Evolutionary conservation across 1,284 basidiomycete species (phyloP).

Genomic region (Microbotryum saponariae): DNA sequence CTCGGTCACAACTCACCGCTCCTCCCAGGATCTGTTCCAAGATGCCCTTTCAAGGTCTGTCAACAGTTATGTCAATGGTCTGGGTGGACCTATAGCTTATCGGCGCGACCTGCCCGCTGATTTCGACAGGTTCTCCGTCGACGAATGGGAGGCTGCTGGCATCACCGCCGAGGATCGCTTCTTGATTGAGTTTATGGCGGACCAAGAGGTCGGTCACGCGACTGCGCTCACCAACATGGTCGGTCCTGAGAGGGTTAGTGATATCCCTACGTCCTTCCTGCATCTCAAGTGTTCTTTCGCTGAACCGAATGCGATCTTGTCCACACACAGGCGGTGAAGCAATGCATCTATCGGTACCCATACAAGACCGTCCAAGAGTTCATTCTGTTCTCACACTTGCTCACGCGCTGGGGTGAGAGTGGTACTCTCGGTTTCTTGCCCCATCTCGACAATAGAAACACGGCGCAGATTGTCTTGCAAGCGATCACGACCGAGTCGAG

Average conservation of each 20-base stretch:
- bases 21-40: slow-evolving; percentile 57
- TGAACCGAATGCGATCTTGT: slow-evolving; percentile 47
- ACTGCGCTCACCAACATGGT: slow-evolving; percentile 50
- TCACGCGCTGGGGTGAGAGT: slow-evolving; percentile 55
- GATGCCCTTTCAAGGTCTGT: slow-evolving; percentile 51
- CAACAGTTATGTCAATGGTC: background rate
- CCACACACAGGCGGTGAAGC: no score
- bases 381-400: slow-evolving; percentile 56
- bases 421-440: slow-evolving; percentile 55
- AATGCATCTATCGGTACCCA: slow-evolving; percentile 50
- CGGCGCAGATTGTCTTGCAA: slow-evolving; percentile 54
- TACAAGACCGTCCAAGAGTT: slow-evolving; percentile 56
- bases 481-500: slow-evolving; percentile 58
- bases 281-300: no score
- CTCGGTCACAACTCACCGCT: slow-evolving; percentile 53
- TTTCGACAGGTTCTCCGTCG: slow-evolving; percentile 44
- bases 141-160: slow-evolving; percentile 42
- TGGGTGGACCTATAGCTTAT: no score
- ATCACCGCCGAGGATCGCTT: slow-evolving; percentile 51
- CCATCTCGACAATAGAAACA: slow-evolving; percentile 54
- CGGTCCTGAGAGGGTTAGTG: slow-evolving; percentile 34
- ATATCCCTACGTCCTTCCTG: slow-evolving; percentile 27
- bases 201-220: slow-evolving; percentile 55
- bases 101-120: slow-evolving; percentile 41
- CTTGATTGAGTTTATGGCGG: slow-evolving; percentile 52